Percentiles rank a stretch among this genome's conserved stretches.
Conservation (phyloP, 306 rosid species). For the Herpetospermum pedunculosum region DNA sequence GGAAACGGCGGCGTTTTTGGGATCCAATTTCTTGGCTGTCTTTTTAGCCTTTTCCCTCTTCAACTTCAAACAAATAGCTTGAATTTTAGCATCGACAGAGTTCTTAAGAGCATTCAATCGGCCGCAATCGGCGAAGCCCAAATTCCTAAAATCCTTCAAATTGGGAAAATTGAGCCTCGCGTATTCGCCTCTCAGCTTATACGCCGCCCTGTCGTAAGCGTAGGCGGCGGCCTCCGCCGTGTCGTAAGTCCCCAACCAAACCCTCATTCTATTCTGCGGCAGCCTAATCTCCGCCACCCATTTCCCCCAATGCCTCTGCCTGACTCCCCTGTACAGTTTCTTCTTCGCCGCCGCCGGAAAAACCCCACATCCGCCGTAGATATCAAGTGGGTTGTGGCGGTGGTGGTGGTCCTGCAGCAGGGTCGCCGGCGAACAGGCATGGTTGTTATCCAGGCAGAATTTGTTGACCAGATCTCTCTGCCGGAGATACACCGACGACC, state of each 20-base stretch:
- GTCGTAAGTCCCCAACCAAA: constrained; percentile 93
- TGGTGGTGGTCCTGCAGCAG: background rate
- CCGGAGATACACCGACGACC: constrained; percentile 73
- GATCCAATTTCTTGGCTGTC: constrained; percentile 1
- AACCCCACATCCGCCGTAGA: background rate
- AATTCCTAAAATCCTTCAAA: constrained; percentile 50
- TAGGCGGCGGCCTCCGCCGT: constrained; percentile 96
- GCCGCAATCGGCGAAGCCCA: constrained; percentile 54
- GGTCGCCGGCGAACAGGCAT: background rate
- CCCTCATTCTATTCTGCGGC: constrained; percentile 94
- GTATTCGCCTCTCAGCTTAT: constrained; percentile 86
- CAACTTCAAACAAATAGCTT: constrained; percentile 77
- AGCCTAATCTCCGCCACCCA: constrained; percentile 97
- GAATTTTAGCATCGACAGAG: constrained; percentile 77
- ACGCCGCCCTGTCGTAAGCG: constrained; percentile 89
- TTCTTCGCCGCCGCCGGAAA: constrained; percentile 36
- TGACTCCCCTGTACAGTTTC: constrained; percentile 90
- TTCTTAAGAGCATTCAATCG: constrained; percentile 52
- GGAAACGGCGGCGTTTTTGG: background rate
- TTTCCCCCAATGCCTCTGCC: constrained; percentile 99
- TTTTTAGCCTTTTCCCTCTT: constrained; percentile 62
- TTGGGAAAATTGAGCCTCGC: constrained; percentile 91
- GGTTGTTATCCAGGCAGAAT: constrained; percentile 22
- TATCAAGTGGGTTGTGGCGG: background rate
- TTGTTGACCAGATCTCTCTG: constrained; percentile 72